These are phyloP conservation scores for Nymphaea thermarum DNA, from an alignment of 164 flowering plant genomes.

Conservation along the genomic window DNA sequence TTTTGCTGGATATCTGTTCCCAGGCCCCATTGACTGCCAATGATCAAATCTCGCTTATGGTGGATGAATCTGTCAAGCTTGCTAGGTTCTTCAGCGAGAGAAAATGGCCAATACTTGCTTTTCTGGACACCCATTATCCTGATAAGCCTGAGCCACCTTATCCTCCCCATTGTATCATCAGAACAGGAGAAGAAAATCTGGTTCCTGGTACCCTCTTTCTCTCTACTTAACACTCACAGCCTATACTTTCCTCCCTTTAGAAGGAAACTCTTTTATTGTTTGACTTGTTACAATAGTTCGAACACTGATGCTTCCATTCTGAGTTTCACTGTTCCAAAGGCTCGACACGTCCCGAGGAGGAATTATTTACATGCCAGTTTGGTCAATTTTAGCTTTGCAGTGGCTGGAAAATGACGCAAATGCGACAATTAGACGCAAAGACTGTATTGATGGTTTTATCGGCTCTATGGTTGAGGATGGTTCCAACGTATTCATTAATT, in stretches of 20 bases:
- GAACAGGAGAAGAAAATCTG: conserved; percentile 69
- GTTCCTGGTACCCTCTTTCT: conserved; percentile 13
- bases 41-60: conserved; percentile 63
- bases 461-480: conserved; percentile 79
- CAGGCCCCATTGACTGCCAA: conserved; percentile 73
- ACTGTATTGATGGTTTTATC: conserved; percentile 76
- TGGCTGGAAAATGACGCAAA: conserved; percentile 75
- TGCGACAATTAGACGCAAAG: conserved; percentile 62
- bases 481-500: conserved; percentile 60
- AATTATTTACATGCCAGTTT: neutral
- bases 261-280: too few relatives aligned
- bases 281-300: too few relatives aligned
- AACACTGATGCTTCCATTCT: too few relatives aligned
- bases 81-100: conserved; percentile 54
- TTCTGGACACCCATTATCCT: conserved; percentile 77
- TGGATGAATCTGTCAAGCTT: conserved; percentile 49
- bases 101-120: conserved; percentile 76
- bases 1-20: neutral
- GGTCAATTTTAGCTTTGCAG: conserved; percentile 29
- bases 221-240: neutral
- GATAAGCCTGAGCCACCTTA: conserved; percentile 81
- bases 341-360: neutral
- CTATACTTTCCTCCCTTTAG: too few relatives aligned
- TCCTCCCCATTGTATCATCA: conserved; percentile 82
- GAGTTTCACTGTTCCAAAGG: too few relatives aligned